Conservation (phyloP, 495 filamentous ascomycete species). For the Schizothecium vesticola region DNA sequence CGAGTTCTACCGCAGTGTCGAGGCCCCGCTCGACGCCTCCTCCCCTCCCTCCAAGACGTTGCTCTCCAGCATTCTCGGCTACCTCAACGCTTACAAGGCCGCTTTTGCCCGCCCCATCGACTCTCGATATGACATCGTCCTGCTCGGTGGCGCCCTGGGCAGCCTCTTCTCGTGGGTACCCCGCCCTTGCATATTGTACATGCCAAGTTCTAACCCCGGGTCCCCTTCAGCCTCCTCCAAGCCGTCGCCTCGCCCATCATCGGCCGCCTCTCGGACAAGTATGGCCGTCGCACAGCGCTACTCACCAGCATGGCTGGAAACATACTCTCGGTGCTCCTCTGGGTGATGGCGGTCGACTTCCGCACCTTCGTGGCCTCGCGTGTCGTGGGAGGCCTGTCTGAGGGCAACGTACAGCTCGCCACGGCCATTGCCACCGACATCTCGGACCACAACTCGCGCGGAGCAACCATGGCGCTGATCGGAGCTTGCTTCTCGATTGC, state of each 20-base stretch:
- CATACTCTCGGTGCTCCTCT: constrained; percentile 84
- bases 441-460: constrained; percentile 71
- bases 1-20: constrained; percentile 81
- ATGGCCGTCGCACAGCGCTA: constrained; percentile 83
- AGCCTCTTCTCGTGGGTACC: constrained; percentile 69
- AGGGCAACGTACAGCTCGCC: constrained; percentile 95
- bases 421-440: constrained; percentile 97
- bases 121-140: constrained; percentile 92
- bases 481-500: constrained; percentile 95
- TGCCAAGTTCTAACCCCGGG: constrained; percentile 7
- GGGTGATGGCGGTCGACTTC: constrained; percentile 90
- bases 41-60: constrained; percentile 49
- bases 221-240: constrained; percentile 58
- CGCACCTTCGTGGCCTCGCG: constrained; percentile 89
- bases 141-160: constrained; percentile 89
- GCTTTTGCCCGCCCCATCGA: constrained; percentile 90
- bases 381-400: constrained; percentile 86
- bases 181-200: background rate
- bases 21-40: constrained; percentile 51
- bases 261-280: constrained; percentile 77
- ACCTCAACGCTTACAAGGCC: constrained; percentile 92
- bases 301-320: constrained; percentile 95
- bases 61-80: constrained; percentile 70
- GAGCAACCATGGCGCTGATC: constrained; percentile 90
- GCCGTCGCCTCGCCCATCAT: constrained; percentile 91